These are phyloP conservation scores for Phytophthora pistaciae DNA, from an alignment of 352 stramenopile species.

Conservation along the genomic window DNA sequence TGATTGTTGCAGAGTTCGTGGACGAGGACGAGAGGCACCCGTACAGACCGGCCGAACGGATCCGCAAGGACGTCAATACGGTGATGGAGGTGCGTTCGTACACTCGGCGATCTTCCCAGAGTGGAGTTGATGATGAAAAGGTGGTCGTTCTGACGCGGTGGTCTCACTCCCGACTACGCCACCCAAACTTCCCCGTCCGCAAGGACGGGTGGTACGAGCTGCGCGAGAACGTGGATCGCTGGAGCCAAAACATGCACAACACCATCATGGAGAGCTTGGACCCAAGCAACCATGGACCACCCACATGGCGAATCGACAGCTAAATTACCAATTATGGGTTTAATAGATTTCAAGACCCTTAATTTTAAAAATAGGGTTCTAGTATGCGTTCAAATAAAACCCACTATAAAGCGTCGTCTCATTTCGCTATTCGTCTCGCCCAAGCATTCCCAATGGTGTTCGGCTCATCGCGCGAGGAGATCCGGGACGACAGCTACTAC, in stretches of 20 bases:
- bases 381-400: neutral
- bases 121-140: conserved; percentile 22
- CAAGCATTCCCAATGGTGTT: conserved; percentile 6
- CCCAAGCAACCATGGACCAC: conserved; percentile 1
- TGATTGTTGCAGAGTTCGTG: conserved; percentile 47
- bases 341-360: no score
- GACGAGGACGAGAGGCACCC: conserved; percentile 44
- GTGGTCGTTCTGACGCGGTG: conserved; percentile 56
- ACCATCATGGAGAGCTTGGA: conserved; percentile 43
- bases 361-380: no score
- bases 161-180: conserved; percentile 42
- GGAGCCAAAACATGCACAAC: conserved; percentile 52
- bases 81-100: conserved; percentile 36
- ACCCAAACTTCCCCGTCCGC: conserved; percentile 36
- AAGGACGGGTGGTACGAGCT: conserved; percentile 43
- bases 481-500: conserved; percentile 43
- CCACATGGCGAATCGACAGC: conserved; percentile 3
- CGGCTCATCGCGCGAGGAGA: conserved; percentile 22
- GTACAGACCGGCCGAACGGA: conserved; percentile 33
- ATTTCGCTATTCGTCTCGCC: conserved; percentile 12
- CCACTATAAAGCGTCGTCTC: neutral
- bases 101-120: conserved; percentile 10
- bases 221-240: conserved; percentile 49
- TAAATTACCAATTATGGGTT: no score
- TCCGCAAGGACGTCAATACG: conserved; percentile 44